These are phyloP conservation scores for Dalbergia cochinchinensis DNA, from an alignment of 306 rosid genomes.

Conservation along the genomic window DNA sequence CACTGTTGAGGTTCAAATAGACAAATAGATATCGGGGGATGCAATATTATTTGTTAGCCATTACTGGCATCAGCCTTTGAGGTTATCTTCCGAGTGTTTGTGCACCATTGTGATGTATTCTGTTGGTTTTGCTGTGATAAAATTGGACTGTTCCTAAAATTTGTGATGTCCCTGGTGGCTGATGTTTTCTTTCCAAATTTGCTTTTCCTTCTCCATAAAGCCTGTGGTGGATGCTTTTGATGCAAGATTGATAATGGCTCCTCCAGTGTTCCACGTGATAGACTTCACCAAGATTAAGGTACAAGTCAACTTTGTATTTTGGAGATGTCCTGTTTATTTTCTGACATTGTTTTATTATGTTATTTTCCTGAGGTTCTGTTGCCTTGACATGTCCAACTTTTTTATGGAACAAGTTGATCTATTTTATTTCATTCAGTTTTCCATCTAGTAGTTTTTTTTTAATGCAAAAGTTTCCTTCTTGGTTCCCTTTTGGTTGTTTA, in stretches of 20 bases:
- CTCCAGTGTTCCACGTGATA: slow-evolving; percentile 78
- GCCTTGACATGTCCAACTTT: slow-evolving; percentile 4
- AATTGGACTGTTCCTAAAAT: neutral
- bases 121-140: slow-evolving; percentile 4
- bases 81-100: slow-evolving; percentile 33
- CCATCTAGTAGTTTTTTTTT: slow-evolving; percentile 20
- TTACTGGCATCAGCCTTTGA: neutral
- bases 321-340: neutral
- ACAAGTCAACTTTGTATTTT: slow-evolving; percentile 17
- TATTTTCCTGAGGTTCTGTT: neutral
- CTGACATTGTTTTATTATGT: neutral
- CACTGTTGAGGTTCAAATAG: slow-evolving; percentile 19
- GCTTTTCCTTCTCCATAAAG: slow-evolving; percentile 52
- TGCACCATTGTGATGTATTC: neutral
- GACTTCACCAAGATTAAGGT: slow-evolving; percentile 87
- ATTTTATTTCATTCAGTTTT: slow-evolving; percentile 28
- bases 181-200: slow-evolving; percentile 5
- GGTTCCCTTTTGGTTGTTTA: slow-evolving; percentile 3
- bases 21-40: neutral
- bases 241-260: slow-evolving; percentile 89
- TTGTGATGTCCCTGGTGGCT: slow-evolving; percentile 46
- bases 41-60: slow-evolving; percentile 2
- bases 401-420: slow-evolving; percentile 24
- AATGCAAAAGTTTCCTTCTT: slow-evolving; percentile 13
- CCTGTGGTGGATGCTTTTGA: slow-evolving; percentile 99